Evolutionary conservation across 164 flowering plant species (phyloP).

Genomic region (Vitis rupestris): DNA sequence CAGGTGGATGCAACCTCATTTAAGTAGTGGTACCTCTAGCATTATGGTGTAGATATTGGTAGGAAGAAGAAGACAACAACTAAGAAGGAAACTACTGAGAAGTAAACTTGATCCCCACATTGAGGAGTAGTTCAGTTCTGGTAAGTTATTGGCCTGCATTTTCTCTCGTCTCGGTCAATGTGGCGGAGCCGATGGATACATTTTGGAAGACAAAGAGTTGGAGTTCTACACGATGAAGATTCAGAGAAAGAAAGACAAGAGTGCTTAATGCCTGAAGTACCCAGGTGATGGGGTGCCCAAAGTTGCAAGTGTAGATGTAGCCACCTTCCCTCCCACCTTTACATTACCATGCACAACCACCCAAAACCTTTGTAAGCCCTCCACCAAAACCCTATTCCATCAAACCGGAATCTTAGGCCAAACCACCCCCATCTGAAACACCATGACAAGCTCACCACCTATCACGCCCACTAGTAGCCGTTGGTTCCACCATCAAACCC

Average conservation of each 20-base stretch:
- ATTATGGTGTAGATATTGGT: conserved; percentile 31
- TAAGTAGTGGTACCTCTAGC: conserved; percentile 34
- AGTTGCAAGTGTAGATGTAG: too few species aligned
- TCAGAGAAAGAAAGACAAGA: conserved; percentile 31
- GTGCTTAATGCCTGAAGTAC: not conserved
- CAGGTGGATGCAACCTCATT: conserved; percentile 35
- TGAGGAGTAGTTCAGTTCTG: conserved; percentile 28
- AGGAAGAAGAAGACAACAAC: conserved; percentile 29
- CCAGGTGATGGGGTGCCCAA: too few species aligned
- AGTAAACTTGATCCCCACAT: conserved; percentile 20
- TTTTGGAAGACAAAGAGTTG: conserved; percentile 28
- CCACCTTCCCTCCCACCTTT: too few species aligned
- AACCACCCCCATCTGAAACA: too few species aligned
- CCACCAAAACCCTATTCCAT: too few species aligned
- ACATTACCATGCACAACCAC: too few species aligned
- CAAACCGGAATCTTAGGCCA: too few species aligned
- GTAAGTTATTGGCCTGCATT: conserved; percentile 28
- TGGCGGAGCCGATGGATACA: conserved; percentile 33
- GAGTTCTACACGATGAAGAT: conserved; percentile 32
- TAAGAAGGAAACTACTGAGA: conserved; percentile 26
- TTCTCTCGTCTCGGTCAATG: conserved; percentile 35
- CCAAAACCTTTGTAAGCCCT: too few species aligned
- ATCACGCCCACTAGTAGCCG: too few species aligned
- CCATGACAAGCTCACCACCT: too few species aligned
- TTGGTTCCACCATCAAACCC: too few species aligned